phyloP scores from a whole-genome alignment of 495 filamentous ascomycete species.

The Neurospora terricola region DNA sequence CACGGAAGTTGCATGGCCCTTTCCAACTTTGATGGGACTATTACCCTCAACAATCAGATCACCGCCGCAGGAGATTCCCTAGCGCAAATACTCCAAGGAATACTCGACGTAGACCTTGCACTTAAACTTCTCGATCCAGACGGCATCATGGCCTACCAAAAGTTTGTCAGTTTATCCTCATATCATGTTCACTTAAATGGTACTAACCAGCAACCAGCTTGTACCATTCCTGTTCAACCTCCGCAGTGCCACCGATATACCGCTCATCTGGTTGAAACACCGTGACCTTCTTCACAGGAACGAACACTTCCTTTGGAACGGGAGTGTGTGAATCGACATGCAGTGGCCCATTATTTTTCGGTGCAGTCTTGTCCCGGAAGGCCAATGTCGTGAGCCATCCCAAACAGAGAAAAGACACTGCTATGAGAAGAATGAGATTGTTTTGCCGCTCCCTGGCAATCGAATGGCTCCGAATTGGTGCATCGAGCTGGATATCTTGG shows the following conservation, averaged over 20 bases:
- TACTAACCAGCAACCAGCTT: not conserved
- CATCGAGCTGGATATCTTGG: not conserved
- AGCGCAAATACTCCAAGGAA: constrained; percentile 2
- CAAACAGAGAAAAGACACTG: not conserved
- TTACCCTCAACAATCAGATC: not conserved
- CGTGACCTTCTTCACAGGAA: constrained; percentile 3
- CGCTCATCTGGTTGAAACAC: constrained; percentile 4
- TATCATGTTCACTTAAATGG: not conserved
- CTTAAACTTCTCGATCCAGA: constrained; percentile 2
- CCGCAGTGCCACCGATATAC: not conserved
- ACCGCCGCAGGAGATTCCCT: not conserved
- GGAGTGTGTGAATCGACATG: constrained; percentile 1
- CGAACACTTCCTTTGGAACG: not conserved
- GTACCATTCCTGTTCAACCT: not conserved
- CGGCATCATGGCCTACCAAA: not conserved
- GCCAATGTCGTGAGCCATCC: not conserved
- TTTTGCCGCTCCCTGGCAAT: not conserved
- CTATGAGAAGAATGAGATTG: not conserved
- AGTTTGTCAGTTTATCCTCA: not conserved
- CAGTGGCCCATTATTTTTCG: not conserved
- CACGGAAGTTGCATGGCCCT: not conserved
- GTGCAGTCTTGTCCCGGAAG: not conserved
- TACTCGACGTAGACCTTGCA: not conserved
- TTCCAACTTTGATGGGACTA: not conserved
- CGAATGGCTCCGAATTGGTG: not conserved